Base-by-base conservation (phyloP, 2,329 filamentous ascomycete species). In the Cladosporium sp. region DNA sequence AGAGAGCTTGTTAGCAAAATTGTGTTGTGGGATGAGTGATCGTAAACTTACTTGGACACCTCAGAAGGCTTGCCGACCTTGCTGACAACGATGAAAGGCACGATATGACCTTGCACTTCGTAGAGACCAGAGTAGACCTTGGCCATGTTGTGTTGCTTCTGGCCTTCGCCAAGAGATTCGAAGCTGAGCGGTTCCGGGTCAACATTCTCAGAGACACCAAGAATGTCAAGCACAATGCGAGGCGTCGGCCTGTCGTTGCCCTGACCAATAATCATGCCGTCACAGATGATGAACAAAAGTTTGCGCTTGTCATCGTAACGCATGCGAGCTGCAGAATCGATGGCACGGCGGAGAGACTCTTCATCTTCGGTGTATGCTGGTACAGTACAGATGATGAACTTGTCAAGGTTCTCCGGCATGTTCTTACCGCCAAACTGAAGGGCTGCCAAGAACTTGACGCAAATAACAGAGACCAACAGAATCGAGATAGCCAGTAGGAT, bases 211-310 rank as follows among this genome's bases (percentile, higher is more conserved):
- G 92, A 89, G 30, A 99, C 94, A 64, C 94, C 94, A 5, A 99
- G 82, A 79, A 99, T 99, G 69, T 99, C 94, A 57, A 99, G 82
- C 22, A 99, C 92, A 65, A 99, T 99, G 62, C 92, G 87, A 43
- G 94, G 94, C 0, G 94, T 99, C 6, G 94, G 91, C 62, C 92
- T 85, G 73, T 99, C 94, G 75, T 99, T 99, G 70, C 94, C 94
- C 77, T 97, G 92, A 69, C 94, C 94, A 65, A 99, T 95, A 79
- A 99, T 99, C 93, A 99, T 97, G 76, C 94, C 94, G 70, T 99
- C 94, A 70, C 94, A 99, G 64, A 99, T 82, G 62, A 99, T 82
- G 65, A 96, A 86, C 25, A 99, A 80, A 12, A 99, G 82, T 80
- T 99, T 99, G 70, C 92, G 89, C 80, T 99, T 99, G 73, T 99